Evolutionary conservation across 768 basidiomycete species (phyloP), one percentile per base, ranked within the genome.

Genomic region (Xanthoconium stramineum): DNA sequence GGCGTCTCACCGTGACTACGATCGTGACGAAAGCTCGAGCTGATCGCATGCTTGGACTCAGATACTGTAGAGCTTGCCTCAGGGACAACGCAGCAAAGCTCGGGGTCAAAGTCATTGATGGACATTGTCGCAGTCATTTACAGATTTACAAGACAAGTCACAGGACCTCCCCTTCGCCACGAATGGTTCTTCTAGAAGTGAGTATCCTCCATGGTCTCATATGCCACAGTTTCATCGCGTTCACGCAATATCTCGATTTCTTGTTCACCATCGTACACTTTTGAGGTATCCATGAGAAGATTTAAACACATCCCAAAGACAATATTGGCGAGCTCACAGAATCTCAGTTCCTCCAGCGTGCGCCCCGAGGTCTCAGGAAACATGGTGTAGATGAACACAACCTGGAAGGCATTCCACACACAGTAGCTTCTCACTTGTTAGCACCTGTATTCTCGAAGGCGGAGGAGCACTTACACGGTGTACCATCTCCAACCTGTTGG

Each of bases 281-380:
- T 50, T 14, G 6, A n/a, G 2, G 19, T 24, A 39, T n/a, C 45
- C 24, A 24, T 24, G 24, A 24, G 24, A 24, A 24, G 24, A 24
- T 24, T 24, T 24, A 24, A 13, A 19, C 19, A 20, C 10, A 19
- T 35, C 3, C 13, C 33, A 35, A 5, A 20, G 30, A 47, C 11
- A 46, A n/a, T 19, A 19, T 35, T n/a, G 12, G 33, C 30, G n/a
- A 47, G 53, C 62, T 63, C 40, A 57, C 62, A 37, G 40, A 40
- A 35, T 15, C 40, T 24, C 19, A 51, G 32, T 5, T 51, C 50
- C 40, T 51, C 50, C 20, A 51, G 50, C 8, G 50, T 51, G 32
- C 50, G 50, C 30, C 50, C 50, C 9, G 32, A 40, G 6, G 50
- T 52, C 24, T 52, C 50, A 1, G 50, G 50, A 15, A 52, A 52